phyloP scores from a whole-genome alignment of 179 eudicot species.

The Vitellaria paradoxa region DNA sequence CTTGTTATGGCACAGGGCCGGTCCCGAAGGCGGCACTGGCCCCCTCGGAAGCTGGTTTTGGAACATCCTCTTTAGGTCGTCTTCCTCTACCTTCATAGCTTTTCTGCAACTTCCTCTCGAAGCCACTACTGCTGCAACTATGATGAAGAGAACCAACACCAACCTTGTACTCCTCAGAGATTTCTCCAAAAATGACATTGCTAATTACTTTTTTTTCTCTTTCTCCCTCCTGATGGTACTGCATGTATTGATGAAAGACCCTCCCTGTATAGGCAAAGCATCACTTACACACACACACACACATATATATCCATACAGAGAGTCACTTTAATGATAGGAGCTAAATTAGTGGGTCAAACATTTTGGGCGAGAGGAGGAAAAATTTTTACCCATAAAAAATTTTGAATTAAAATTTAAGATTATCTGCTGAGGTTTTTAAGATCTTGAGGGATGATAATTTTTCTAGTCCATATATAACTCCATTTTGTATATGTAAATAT shows the following conservation, averaged over 20 bases:
- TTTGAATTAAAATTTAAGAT: no score
- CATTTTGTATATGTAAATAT: background rate
- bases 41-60: slow-evolving; percentile 25
- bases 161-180: background rate
- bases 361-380: no score
- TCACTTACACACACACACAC: background rate
- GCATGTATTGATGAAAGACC: background rate
- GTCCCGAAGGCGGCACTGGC: slow-evolving; percentile 25
- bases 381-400: no score
- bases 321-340: background rate
- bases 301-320: background rate
- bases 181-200: slow-evolving; percentile 5
- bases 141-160: slow-evolving; percentile 9
- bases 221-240: background rate
- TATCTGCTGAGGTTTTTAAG: no score
- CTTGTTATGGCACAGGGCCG: slow-evolving; percentile 29
- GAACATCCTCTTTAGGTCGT: slow-evolving; percentile 7
- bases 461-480: no score
- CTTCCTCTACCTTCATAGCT: slow-evolving; percentile 4
- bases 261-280: background rate
- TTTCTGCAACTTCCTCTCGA: slow-evolving; percentile 20
- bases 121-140: slow-evolving; percentile 4
- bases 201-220: background rate
- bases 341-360: no score
- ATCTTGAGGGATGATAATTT: no score